Evolutionary conservation across 192 early-diverging fungal genomes (phyloP).

Genomic region (Coemansia sp.): DNA sequence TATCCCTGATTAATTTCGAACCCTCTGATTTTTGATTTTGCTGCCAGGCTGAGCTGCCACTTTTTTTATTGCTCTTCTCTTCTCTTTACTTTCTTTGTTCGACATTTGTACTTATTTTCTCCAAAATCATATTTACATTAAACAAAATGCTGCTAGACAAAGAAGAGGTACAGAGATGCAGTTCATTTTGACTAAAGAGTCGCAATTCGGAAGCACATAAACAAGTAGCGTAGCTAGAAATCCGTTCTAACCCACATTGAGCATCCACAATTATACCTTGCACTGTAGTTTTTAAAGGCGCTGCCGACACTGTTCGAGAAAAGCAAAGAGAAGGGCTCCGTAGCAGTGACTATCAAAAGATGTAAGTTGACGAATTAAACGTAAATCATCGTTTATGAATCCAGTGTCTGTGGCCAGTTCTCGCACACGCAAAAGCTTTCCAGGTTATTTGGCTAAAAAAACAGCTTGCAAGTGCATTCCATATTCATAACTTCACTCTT

Average conservation of each 20-base stretch:
- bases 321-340: constrained; percentile 39
- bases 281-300: constrained; percentile 44
- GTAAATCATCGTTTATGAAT: neutral
- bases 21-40: neutral
- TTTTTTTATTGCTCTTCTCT: neutral
- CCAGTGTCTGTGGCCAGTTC: too few species aligned
- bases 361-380: constrained; percentile 18
- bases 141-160: constrained; percentile 32
- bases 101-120: neutral
- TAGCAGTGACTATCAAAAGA: constrained; percentile 37
- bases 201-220: neutral
- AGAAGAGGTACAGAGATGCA: constrained; percentile 23
- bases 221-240: neutral
- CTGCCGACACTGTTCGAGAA: constrained; percentile 34
- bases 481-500: neutral
- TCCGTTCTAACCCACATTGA: neutral
- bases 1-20: too few species aligned
- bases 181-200: too few species aligned
- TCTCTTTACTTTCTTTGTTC: neutral
- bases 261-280: neutral
- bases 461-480: neutral
- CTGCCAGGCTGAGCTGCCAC: neutral
- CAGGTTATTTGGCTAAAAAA: neutral
- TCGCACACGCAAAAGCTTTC: too few species aligned
- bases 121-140: neutral